Evolutionary conservation across 768 basidiomycete genomes (phyloP), one percentile per base, ranked within the genome.

Genomic region (Amanita rubescens): DNA sequence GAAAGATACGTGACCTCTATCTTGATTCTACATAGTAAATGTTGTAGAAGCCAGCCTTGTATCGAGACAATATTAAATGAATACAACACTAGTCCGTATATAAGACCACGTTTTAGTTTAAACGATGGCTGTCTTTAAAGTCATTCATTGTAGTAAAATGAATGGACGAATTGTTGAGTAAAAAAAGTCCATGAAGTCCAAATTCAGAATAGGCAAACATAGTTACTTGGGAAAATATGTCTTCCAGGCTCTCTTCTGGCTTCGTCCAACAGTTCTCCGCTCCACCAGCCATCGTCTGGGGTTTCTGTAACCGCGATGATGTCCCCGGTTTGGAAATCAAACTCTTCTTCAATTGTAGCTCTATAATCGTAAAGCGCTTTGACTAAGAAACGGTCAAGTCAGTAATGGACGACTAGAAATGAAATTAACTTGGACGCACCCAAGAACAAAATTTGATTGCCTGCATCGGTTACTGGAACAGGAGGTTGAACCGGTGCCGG

Each of bases 221-320:
- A 92, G 65, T 92, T 92, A 70, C 88, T 91, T 47, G 89, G 90
- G 77, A 93, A 92, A 32, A 90, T 79, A 62, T 87, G 81, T 62
- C 83, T 73, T 34, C 89, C 89, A 22, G 78, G 74, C 57, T 81
- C 75, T 57, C 87, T 74, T 61, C 90, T 73, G 37, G 74, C 74
- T 59, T 90, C 87, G 59, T 90, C 87, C 43, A 91, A 68, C 57
- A 92, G 67, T 63, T 88, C 85, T 17, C 95, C 95, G 59, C 85
- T 89, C 95, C 94, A 98, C 95, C 95, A 97, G 1, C 95, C 95
- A 64, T 96, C 94, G 62, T 94, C 93, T 8, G 94, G 94, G 15
- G 93, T 94, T 8, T 82, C 80, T 0, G 92, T 95, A 19, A 98
- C 94, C 1, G 94, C 94, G 59, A 98, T 96, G 57, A 96, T 86